Evolutionary conservation across 768 basidiomycete genomes (phyloP).

Genomic region (Crassisporium funariophilum): DNA sequence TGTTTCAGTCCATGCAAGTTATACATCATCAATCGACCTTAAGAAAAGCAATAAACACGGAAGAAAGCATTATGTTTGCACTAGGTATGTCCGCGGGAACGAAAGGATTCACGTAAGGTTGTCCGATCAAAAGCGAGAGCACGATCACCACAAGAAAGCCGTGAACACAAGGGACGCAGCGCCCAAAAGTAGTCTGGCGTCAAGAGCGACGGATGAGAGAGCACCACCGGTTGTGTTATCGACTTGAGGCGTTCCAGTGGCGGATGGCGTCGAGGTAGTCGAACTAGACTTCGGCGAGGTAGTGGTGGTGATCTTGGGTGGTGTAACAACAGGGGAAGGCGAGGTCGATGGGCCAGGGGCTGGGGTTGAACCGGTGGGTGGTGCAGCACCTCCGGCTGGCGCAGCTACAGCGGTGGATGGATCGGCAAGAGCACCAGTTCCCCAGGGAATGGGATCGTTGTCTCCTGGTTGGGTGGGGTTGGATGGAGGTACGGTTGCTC

Average conservation of each 20-base stretch:
- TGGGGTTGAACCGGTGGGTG: conserved; percentile 11
- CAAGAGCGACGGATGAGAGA: not conserved
- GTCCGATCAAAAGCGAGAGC: not conserved
- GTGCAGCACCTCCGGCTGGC: conserved; percentile 26
- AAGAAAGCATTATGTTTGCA: too few species aligned
- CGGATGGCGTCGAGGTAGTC: not conserved
- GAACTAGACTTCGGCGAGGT: conserved; percentile 1
- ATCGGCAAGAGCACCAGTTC: conserved; percentile 58
- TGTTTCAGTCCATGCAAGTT: too few species aligned
- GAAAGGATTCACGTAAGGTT: not conserved
- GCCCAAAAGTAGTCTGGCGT: conserved; percentile 9
- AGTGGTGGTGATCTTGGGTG: not conserved
- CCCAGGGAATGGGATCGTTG: conserved; percentile 63
- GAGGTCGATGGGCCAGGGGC: conserved; percentile 4
- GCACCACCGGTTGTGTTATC: conserved; percentile 11
- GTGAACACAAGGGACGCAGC: conserved; percentile 8
- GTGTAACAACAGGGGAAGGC: not conserved
- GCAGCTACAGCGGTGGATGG: conserved; percentile 40
- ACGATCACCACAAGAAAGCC: conserved; percentile 10
- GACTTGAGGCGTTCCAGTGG: conserved; percentile 10
- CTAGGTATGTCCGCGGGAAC: too few species aligned
- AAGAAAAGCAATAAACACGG: too few species aligned
- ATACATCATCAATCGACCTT: too few species aligned
- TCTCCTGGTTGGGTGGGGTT: conserved; percentile 56
- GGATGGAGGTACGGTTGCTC: conserved; percentile 47